Conservation (phyloP, 2,329 filamentous ascomycete genomes). For the Xylariales sp. region DNA sequence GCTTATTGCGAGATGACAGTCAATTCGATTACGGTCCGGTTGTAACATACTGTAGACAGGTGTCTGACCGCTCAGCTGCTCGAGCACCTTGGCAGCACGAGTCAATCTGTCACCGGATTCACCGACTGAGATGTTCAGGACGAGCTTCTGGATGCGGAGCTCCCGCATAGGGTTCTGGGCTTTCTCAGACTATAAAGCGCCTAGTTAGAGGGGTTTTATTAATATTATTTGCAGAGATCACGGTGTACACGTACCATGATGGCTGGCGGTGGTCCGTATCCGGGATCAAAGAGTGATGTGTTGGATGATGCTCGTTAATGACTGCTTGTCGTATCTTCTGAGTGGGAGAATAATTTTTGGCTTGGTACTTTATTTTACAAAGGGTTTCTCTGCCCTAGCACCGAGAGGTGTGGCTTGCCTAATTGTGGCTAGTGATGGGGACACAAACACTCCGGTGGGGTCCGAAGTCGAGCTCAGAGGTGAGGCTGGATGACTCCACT, state of each 20-base stretch:
- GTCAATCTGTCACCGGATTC: conserved; percentile 99
- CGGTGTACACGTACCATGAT: conserved; percentile 53
- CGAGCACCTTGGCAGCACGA: conserved; percentile 99
- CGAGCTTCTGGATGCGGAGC: conserved; percentile 82
- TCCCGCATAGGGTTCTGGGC: conserved; percentile 98
- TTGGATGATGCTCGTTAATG: conserved; percentile 24
- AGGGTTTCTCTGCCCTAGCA: conserved; percentile 50
- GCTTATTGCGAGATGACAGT: background rate
- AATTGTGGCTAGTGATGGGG: conserved; percentile 41
- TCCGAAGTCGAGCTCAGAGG: conserved; percentile 30
- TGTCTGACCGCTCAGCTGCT: conserved; percentile 99
- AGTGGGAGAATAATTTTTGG: conserved; percentile 37
- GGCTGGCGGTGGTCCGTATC: conserved; percentile 48
- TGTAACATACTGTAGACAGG: conserved; percentile 91
- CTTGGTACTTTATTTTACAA: conserved; percentile 40
- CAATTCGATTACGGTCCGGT: background rate
- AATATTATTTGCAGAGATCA: background rate
- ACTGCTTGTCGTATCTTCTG: conserved; percentile 17
- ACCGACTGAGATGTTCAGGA: conserved; percentile 89
- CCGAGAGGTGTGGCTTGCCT: conserved; percentile 35
- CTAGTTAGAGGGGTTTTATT: conserved; percentile 41
- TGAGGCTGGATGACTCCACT: conserved; percentile 30
- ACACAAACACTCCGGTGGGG: conserved; percentile 38
- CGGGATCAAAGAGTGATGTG: conserved; percentile 35
- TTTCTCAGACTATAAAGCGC: conserved; percentile 76